Evolutionary conservation across 495 filamentous ascomycete species (phyloP).

Genomic region (Staphylotrichum longicolle): DNA sequence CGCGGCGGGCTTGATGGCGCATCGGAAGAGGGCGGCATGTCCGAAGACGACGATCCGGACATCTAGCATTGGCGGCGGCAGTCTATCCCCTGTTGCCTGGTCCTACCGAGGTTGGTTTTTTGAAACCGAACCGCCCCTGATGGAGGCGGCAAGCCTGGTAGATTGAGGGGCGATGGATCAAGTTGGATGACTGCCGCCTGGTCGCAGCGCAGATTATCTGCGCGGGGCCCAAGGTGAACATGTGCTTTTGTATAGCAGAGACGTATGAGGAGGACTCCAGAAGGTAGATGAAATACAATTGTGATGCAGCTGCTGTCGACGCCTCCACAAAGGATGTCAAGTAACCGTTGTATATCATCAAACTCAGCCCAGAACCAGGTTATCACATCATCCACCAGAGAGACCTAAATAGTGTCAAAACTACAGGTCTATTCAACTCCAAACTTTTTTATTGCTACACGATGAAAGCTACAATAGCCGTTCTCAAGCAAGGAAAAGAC

Average conservation of each 20-base stretch:
- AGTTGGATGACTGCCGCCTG: constrained; percentile 43
- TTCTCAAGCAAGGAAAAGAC: too few species aligned
- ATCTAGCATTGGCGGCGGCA: constrained; percentile 44
- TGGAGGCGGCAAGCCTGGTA: constrained; percentile 27
- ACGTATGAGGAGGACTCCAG: background rate
- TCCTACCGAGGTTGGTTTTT: constrained; percentile 37
- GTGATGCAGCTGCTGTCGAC: background rate
- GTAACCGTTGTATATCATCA: too few species aligned
- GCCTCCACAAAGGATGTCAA: too few species aligned
- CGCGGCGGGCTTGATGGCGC: constrained; percentile 32
- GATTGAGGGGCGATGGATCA: constrained; percentile 50
- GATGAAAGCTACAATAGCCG: background rate
- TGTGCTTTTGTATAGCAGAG: background rate
- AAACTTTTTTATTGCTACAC: background rate
- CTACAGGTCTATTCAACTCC: background rate
- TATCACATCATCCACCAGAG: too few species aligned
- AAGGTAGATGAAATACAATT: constrained; percentile 8
- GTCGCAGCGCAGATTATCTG: constrained; percentile 3
- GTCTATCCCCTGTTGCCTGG: constrained; percentile 55
- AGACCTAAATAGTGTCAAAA: background rate
- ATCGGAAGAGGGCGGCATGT: constrained; percentile 37
- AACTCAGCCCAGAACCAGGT: too few species aligned
- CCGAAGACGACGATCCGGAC: constrained; percentile 47
- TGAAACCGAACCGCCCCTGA: background rate
- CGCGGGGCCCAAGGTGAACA: background rate